A percentile compares a stretch with the other conserved stretches of the same genome.
Evolutionary conservation across 805 yeast species (phyloP).

Genomic region (Cephaloascus fragrans): DNA sequence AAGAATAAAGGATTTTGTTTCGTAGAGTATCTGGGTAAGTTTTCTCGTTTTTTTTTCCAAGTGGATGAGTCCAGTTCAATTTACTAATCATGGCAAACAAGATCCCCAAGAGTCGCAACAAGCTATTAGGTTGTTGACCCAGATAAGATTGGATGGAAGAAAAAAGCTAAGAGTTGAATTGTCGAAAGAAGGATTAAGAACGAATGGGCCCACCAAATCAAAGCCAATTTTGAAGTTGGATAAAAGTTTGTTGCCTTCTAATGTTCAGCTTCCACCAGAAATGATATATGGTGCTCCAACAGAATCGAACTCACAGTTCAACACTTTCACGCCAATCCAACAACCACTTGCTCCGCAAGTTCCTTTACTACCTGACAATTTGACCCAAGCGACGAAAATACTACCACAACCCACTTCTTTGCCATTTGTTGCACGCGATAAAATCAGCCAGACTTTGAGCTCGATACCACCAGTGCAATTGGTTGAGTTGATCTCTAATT

Average conservation of each 20-base stretch:
- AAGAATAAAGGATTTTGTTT: conserved; percentile 62
- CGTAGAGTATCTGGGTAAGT: conserved; percentile 37
- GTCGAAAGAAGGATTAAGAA: conserved; percentile 49
- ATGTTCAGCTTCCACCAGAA: conserved; percentile 49
- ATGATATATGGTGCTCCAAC: conserved; percentile 14
- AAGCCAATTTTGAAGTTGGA: conserved; percentile 34
- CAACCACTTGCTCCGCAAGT: conserved; percentile 3
- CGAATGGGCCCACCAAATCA: conserved; percentile 18
- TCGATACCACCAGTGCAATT: conserved; percentile 62
- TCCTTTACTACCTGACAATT: conserved; percentile 32
- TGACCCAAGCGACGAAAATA: conserved; percentile 43
- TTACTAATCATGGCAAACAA: conserved; percentile 5
- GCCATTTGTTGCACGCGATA: conserved; percentile 43
- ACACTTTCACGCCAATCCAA: background rate
- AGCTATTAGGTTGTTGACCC: conserved; percentile 34
- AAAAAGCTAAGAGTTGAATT: conserved; percentile 47
- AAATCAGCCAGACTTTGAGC: conserved; percentile 51
- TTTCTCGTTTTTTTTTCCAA: background rate
- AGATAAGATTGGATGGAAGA: conserved; percentile 31
- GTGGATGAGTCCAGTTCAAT: no score
- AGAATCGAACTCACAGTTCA: conserved; percentile 1
- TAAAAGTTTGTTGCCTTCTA: conserved; percentile 40
- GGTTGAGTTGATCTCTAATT: conserved; percentile 57
- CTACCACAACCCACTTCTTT: conserved; percentile 39
- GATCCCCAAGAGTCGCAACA: conserved; percentile 40